Evolutionary conservation across 2,329 filamentous ascomycete species (phyloP), one percentile per base, ranked within the genome.

Genomic region (Neofusicoccum umdonicola): DNA sequence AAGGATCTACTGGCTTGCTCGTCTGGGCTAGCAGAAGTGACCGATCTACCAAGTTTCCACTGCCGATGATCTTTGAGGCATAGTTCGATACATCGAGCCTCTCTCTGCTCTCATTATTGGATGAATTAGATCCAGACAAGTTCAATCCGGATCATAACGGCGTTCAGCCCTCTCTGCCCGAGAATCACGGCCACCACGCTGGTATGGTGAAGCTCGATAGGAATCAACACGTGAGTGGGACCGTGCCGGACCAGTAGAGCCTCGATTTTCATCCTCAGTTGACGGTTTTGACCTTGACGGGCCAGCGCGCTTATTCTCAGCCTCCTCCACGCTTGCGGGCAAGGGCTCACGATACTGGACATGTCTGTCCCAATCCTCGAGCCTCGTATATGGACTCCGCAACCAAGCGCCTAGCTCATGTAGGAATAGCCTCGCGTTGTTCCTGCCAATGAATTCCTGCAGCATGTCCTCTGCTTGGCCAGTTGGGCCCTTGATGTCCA

Each of bases 361-460:
- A 68, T 87, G 81, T 17, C 84, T 80, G 78, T 97, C 94, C 92
- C 93, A 98, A 52, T 89, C 89, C 60, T 87, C 83, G 8, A 96
- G 76, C 8, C 84, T 87, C 2, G 77, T 82, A 71, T 87, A 94
- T 0, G 93, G 93, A 75, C 93, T 97, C 64, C 92, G 84, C 69
- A 98, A 77, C 87, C 91, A 98, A 11, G 87, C 86, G 66, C 89
- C 85, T 66, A 97, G 77, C 78, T 98, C 94, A 77, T 98, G 94
- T 66, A 97, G 77, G 69, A 98, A 92, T 44, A 96, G 76, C 17
- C 83, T 81, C 1, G 92, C 87, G 74, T 93, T 87, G 17, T 89
- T 86, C 63, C 88, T 82, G 0, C 93, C 93, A 3, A 97, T 72
- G 68, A 93, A 95, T 56, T 95, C 91, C 22, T 86, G 81, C 42